phyloP scores from a whole-genome alignment of 2,329 filamentous ascomycete genomes.

The Cercospora zeina region DNA sequence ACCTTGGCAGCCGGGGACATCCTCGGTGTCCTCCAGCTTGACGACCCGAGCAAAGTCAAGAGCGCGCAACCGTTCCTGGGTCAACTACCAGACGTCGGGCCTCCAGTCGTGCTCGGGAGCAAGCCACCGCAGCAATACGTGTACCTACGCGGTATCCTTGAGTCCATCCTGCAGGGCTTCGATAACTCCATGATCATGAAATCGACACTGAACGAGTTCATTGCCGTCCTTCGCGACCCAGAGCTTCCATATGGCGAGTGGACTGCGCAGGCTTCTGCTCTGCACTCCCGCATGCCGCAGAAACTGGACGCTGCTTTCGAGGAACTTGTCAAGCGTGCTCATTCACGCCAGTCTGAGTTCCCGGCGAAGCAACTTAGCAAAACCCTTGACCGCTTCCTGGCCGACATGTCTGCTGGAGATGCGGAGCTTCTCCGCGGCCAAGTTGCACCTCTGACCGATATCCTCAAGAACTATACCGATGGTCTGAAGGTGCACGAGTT shows the following conservation, averaged over 20 bases:
- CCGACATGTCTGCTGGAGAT: slow-evolving; percentile 74
- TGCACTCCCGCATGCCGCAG: slow-evolving; percentile 96
- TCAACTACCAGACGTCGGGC: slow-evolving; percentile 81
- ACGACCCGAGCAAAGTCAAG: slow-evolving; percentile 95
- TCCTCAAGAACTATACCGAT: slow-evolving; percentile 79
- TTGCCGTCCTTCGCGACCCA: slow-evolving; percentile 84
- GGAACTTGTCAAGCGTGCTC: slow-evolving; percentile 82
- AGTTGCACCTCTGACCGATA: slow-evolving; percentile 71
- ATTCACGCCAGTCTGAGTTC: slow-evolving; percentile 78
- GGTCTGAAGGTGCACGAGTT: slow-evolving; percentile 91
- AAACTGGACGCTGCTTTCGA: slow-evolving; percentile 82
- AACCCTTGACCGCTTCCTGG: slow-evolving; percentile 81
- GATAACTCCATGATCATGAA: slow-evolving; percentile 98
- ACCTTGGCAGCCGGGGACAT: slow-evolving; percentile 97
- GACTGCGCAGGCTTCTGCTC: slow-evolving; percentile 90
- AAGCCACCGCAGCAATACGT: slow-evolving; percentile 89
- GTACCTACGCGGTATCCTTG: slow-evolving; percentile 72
- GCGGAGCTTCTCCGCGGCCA: slow-evolving; percentile 70
- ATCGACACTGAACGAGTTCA: slow-evolving; percentile 77
- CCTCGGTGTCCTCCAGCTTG: slow-evolving; percentile 91
- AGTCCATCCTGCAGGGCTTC: slow-evolving; percentile 87
- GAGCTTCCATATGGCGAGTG: slow-evolving; percentile 96
- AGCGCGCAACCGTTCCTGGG: slow-evolving; percentile 92
- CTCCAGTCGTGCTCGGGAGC: slow-evolving; percentile 81
- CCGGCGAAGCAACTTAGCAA: slow-evolving; percentile 84